These are phyloP conservation scores for Cercophora scortea DNA, from an alignment of 495 filamentous ascomycete species.

Conservation along the genomic window DNA sequence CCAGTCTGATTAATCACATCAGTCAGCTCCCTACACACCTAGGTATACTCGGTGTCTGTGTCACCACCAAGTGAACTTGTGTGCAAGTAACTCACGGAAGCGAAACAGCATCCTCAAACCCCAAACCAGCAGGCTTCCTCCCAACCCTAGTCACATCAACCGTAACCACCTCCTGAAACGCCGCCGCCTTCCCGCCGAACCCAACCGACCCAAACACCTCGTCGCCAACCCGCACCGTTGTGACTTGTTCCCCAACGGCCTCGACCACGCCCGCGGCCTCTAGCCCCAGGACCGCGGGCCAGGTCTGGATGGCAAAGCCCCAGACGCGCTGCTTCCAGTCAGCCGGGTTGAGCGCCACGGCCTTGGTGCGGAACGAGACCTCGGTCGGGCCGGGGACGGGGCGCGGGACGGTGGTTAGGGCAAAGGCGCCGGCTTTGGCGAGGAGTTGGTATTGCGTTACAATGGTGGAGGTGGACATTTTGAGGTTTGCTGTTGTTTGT, in stretches of 20 bases:
- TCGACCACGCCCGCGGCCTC: constrained; percentile 33
- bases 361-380: constrained; percentile 26
- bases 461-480: background rate
- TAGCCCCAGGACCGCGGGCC: constrained; percentile 32
- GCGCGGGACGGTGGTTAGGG: constrained; percentile 1
- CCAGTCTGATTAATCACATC: constrained; percentile 16
- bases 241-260: constrained; percentile 21
- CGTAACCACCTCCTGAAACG: constrained; percentile 34
- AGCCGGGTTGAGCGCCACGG: constrained; percentile 30
- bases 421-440: constrained; percentile 5
- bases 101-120: constrained; percentile 35
- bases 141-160: constrained; percentile 27
- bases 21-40: background rate
- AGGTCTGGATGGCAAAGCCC: constrained; percentile 20
- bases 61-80: too few species aligned
- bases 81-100: constrained; percentile 22
- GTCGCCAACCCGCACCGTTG: constrained; percentile 26
- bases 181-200: constrained; percentile 15
- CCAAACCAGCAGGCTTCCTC: constrained; percentile 28
- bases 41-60: background rate
- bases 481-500: too few species aligned
- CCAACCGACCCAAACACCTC: constrained; percentile 26
- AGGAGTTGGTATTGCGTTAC: constrained; percentile 3
- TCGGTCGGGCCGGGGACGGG: constrained; percentile 22
- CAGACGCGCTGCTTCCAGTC: constrained; percentile 31